phyloP scores from a whole-genome alignment of 1,284 basidiomycete genomes.

The Fomitiporia mediterranea region DNA sequence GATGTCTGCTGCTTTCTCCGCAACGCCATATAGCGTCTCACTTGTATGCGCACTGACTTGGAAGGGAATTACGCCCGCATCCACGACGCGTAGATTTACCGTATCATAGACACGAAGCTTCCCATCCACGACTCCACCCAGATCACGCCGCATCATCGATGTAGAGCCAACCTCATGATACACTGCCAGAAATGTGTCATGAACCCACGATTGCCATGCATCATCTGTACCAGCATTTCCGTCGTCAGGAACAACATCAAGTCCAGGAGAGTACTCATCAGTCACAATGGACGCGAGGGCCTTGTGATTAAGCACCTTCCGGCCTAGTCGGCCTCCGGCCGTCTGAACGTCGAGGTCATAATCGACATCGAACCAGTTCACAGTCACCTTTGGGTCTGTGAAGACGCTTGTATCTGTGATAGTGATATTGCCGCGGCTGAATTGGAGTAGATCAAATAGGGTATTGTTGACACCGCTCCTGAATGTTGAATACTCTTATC shows the following conservation, averaged over 20 bases:
- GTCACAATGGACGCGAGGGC: slow-evolving; percentile 27
- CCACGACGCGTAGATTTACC: slow-evolving; percentile 21
- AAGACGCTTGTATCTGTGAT: slow-evolving; percentile 44
- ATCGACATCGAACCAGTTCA: slow-evolving; percentile 46
- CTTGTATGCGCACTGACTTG: slow-evolving; percentile 21
- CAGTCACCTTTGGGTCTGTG: slow-evolving; percentile 39
- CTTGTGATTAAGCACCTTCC: slow-evolving; percentile 39
- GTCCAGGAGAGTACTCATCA: slow-evolving; percentile 11
- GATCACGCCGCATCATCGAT: slow-evolving; percentile 36
- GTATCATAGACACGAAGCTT: slow-evolving; percentile 26
- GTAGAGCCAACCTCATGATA: slow-evolving; percentile 38
- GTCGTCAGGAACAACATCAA: slow-evolving; percentile 3
- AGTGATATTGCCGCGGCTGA: slow-evolving; percentile 46
- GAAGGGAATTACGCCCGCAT: slow-evolving; percentile 23
- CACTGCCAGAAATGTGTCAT: slow-evolving; percentile 21
- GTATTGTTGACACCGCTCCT: slow-evolving; percentile 43
- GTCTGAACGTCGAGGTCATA: slow-evolving; percentile 47
- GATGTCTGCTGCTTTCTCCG: slow-evolving; percentile 46
- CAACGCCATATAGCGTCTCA: slow-evolving; percentile 40
- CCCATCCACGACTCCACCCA: slow-evolving; percentile 40
- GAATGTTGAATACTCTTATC: neutral
- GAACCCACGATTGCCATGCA: slow-evolving; percentile 21
- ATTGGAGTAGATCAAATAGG: slow-evolving; percentile 51
- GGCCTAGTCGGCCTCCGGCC: slow-evolving; percentile 41
- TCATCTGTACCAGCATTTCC: slow-evolving; percentile 19